These are phyloP conservation scores for Hortiboletus flavorubellus DNA, from an alignment of 768 basidiomycete genomes.

Conservation along the genomic window DNA sequence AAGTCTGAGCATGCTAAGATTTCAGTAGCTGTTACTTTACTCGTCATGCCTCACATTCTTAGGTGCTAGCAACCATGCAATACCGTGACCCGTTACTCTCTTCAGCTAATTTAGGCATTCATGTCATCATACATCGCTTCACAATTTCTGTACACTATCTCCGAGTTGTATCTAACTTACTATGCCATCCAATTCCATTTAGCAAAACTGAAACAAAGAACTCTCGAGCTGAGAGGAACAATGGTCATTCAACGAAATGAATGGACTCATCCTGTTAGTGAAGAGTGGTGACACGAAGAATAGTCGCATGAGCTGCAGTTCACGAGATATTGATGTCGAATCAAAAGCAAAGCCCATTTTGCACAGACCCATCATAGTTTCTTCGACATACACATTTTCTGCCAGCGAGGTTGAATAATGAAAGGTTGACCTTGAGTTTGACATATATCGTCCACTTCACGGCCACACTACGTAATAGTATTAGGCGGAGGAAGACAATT, in stretches of 20 bases:
- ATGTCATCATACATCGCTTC: background rate
- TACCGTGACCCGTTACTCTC: too few relatives aligned
- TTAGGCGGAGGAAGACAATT: background rate
- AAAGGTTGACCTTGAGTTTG: background rate
- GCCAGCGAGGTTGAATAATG: background rate
- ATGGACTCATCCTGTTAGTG: too few relatives aligned
- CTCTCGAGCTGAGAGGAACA: too few relatives aligned
- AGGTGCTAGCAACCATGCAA: too few relatives aligned
- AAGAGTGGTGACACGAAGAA: too few relatives aligned
- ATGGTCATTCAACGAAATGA: too few relatives aligned
- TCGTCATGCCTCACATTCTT: background rate
- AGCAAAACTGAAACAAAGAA: too few relatives aligned
- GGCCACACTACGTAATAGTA: too few relatives aligned
- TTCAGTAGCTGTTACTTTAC: background rate
- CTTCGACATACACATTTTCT: background rate
- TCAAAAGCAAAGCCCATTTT: background rate
- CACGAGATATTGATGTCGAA: background rate
- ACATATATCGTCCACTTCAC: too few relatives aligned
- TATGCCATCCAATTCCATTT: too few relatives aligned
- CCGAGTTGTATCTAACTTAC: background rate
- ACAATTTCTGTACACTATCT: background rate
- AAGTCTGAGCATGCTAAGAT: constrained; percentile 1
- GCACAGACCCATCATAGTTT: background rate
- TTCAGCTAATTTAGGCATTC: background rate
- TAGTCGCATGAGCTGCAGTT: too few relatives aligned